Percentiles rank a stretch among this genome's conserved stretches.
Conservation (phyloP, 495 filamentous ascomycete species). For the Durotheca rogersii region DNA sequence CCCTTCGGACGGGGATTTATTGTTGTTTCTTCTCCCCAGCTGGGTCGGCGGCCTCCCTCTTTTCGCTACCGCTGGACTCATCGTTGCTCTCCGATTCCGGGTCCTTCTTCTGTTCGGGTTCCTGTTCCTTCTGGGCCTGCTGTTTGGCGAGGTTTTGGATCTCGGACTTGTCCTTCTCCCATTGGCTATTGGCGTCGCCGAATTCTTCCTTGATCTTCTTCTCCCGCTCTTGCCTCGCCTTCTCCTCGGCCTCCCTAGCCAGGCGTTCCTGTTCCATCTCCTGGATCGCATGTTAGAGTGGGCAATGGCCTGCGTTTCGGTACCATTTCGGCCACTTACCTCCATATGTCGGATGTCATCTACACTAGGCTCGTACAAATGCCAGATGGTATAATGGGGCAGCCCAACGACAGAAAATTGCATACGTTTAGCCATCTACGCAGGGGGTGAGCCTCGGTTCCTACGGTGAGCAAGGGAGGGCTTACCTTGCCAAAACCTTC, state of each 20-base stretch:
- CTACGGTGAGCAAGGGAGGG: not conserved
- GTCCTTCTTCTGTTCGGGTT: constrained; percentile 27
- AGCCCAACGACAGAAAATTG: constrained; percentile 93
- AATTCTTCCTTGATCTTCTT: constrained; percentile 72
- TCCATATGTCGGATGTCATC: constrained; percentile 98
- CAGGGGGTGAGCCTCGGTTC: constrained; percentile 36
- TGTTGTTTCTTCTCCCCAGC: constrained; percentile 31
- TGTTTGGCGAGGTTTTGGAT: constrained; percentile 68
- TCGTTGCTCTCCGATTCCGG: constrained; percentile 20
- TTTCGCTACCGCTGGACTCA: constrained; percentile 28
- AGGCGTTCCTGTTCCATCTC: constrained; percentile 85
- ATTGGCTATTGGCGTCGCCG: constrained; percentile 66
- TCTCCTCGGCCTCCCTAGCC: constrained; percentile 70
- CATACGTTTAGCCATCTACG: constrained; percentile 95
- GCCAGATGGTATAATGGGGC: constrained; percentile 99
- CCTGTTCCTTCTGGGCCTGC: constrained; percentile 41
- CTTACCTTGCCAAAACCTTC: constrained; percentile 97
- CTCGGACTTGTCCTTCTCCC: constrained; percentile 79
- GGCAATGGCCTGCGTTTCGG: no score
- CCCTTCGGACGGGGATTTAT: constrained; percentile 11
- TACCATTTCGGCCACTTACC: constrained; percentile 42
- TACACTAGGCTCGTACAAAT: constrained; percentile 96
- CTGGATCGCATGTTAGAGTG: no score
- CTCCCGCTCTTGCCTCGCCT: constrained; percentile 62
- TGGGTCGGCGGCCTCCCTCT: constrained; percentile 33